A percentile compares a stretch with the other conserved stretches of the same genome.
These are phyloP conservation scores for Diaporthe velutina DNA, from an alignment of 2,329 filamentous ascomycete genomes.

Conservation along the genomic window DNA sequence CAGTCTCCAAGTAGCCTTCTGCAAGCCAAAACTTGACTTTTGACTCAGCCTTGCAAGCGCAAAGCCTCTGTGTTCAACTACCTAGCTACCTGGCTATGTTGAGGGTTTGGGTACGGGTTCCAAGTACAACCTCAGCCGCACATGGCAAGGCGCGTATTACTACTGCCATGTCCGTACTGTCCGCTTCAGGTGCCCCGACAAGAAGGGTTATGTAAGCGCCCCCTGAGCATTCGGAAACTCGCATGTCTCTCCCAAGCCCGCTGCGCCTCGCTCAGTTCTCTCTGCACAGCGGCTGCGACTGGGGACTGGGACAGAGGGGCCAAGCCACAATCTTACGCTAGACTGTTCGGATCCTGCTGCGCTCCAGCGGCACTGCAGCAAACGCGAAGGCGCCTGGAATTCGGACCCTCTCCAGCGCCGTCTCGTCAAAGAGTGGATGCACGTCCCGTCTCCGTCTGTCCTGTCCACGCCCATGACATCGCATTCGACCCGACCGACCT, in stretches of 20 bases:
- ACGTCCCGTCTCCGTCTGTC: constrained; percentile 18
- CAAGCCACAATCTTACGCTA: constrained; percentile 33
- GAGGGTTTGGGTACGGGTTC: background rate
- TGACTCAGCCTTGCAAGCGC: constrained; percentile 1
- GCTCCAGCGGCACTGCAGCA: constrained; percentile 1
- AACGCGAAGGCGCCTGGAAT: constrained; percentile 18
- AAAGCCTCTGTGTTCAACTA: background rate
- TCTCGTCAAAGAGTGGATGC: constrained; percentile 38
- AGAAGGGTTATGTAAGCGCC: constrained; percentile 7
- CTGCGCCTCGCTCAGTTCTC: constrained; percentile 11
- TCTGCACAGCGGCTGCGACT: background rate
- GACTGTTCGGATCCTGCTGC: constrained; percentile 12
- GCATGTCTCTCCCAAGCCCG: constrained; percentile 25
- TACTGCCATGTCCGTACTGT: background rate
- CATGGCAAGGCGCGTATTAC: background rate
- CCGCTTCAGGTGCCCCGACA: background rate
- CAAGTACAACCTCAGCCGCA: background rate
- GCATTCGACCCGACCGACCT: constrained; percentile 20
- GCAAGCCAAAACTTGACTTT: background rate
- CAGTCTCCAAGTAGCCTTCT: background rate
- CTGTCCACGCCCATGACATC: constrained; percentile 23
- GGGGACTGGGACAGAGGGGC: constrained; percentile 4
- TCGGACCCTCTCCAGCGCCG: constrained; percentile 27
- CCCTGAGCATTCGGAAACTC: background rate
- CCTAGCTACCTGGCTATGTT: too few species aligned